Evolutionary conservation across 139 green algal species (phyloP).

Genomic region (Coelastrella sp.): DNA sequence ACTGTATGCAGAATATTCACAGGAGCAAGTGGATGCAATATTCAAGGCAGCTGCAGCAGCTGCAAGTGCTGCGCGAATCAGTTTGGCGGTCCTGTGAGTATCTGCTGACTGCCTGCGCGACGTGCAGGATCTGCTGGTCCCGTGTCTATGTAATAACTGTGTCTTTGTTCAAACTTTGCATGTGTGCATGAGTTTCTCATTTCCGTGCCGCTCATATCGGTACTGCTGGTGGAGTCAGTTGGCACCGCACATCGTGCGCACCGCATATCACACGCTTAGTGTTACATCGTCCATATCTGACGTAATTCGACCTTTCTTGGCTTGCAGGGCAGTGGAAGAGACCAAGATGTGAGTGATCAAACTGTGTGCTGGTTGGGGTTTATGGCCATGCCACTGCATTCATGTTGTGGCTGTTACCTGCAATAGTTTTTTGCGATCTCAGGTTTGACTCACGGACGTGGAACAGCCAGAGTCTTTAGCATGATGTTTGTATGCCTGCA

Average conservation of each 20-base stretch:
- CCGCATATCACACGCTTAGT: no score
- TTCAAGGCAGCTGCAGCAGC: conserved; percentile 47
- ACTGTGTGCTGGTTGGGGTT: no score
- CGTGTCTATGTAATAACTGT: no score
- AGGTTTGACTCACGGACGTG: no score
- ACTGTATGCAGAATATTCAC: conserved; percentile 18
- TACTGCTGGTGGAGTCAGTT: not conserved
- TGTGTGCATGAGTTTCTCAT: no score
- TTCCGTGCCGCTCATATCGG: not conserved
- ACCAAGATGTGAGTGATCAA: conserved; percentile 23
- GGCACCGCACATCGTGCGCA: no score
- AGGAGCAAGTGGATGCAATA: conserved; percentile 44
- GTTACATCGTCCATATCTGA: no score
- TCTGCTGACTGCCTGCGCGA: not conserved
- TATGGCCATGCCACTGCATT: no score
- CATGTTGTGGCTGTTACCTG: not conserved
- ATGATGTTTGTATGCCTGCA: no score
- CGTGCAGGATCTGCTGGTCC: not conserved
- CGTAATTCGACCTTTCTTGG: not conserved
- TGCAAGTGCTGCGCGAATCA: conserved; percentile 35
- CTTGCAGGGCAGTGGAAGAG: conserved; percentile 15
- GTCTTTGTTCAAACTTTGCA: no score
- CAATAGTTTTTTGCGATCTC: no score
- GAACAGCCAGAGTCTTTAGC: no score
- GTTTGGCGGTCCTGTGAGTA: conserved; percentile 26